A percentile compares a stretch with the other conserved stretches of the same genome.
Conservation (phyloP, 441 rosid genomes). For the Populus hybrid region DNA sequence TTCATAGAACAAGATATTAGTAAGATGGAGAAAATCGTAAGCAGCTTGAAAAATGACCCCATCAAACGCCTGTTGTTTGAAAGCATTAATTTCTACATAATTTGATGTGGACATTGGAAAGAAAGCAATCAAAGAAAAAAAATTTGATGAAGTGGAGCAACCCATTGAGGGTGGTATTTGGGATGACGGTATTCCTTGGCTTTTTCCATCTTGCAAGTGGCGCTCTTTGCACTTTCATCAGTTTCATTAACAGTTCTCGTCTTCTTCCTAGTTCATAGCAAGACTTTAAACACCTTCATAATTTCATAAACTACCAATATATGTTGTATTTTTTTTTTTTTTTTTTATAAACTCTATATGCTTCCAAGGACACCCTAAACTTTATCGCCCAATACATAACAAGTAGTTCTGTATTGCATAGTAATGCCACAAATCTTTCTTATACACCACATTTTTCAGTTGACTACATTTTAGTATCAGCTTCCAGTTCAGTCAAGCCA, state of each 20-base stretch:
- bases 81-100: background rate
- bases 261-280: background rate
- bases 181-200: background rate
- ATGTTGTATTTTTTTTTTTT: background rate
- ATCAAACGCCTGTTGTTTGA: background rate
- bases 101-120: background rate
- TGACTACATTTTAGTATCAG: background rate
- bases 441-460: background rate
- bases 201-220: background rate
- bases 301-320: background rate
- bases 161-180: background rate
- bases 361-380: background rate
- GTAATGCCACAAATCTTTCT: background rate
- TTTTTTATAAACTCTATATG: background rate
- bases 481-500: background rate
- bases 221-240: background rate
- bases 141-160: background rate
- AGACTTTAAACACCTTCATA: background rate
- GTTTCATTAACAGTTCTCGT: background rate
- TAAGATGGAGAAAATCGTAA: background rate
- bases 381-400: background rate
- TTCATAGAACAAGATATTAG: conserved; percentile 13
- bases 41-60: background rate
- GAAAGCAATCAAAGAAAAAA: background rate
- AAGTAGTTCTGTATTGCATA: background rate